These are phyloP conservation scores for Fusarium brevicatenulatum DNA, from an alignment of 2,329 filamentous ascomycete genomes.

Conservation along the genomic window DNA sequence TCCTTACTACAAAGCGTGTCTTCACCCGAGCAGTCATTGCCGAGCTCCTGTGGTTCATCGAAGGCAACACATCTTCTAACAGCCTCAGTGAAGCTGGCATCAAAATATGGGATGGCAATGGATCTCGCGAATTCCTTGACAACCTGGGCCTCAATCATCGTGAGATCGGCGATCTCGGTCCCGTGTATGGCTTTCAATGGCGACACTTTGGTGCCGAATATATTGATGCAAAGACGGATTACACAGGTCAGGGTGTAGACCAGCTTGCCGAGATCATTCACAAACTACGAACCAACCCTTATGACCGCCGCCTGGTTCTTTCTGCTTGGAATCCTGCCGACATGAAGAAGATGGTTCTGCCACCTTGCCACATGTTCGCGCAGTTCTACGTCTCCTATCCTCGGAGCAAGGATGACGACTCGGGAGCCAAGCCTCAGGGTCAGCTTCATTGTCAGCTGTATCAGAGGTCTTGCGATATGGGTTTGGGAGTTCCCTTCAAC, in stretches of 20 bases:
- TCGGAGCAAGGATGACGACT: conserved; percentile 40
- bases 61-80: conserved; percentile 81
- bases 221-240: conserved; percentile 80
- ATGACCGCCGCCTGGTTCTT: conserved; percentile 89
- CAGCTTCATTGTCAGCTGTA: conserved; percentile 89
- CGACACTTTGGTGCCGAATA: conserved; percentile 97
- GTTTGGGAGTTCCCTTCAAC: conserved; percentile 96
- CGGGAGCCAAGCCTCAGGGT: conserved; percentile 63
- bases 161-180: conserved; percentile 88
- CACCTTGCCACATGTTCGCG: conserved; percentile 97
- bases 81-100: conserved; percentile 82
- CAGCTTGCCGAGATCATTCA: conserved; percentile 91
- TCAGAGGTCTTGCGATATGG: conserved; percentile 96
- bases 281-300: conserved; percentile 85
- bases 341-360: conserved; percentile 86
- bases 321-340: conserved; percentile 94
- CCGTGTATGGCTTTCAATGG: conserved; percentile 99
- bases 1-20: conserved; percentile 97
- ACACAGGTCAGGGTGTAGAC: conserved; percentile 88
- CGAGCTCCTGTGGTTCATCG: conserved; percentile 96
- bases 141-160: conserved; percentile 82
- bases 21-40: conserved; percentile 90
- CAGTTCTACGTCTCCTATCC: conserved; percentile 93
- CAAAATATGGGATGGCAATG: conserved; percentile 99
- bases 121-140: conserved; percentile 89